Percentiles rank a stretch among this genome's conserved stretches.
Conservation (phyloP, 257 asterid genomes). For the Solanum bulbocastanum region DNA sequence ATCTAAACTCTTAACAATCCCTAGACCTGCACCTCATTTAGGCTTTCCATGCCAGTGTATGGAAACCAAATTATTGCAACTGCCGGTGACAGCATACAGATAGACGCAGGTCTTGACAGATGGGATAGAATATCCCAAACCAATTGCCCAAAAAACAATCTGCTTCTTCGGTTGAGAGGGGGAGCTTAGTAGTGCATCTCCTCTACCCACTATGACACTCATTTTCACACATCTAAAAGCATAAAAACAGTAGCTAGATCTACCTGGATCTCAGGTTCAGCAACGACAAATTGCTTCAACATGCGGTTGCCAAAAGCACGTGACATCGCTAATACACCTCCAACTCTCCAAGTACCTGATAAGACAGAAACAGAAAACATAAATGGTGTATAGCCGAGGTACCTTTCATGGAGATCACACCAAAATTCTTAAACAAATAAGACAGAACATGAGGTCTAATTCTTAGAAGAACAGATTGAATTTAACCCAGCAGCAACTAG, state of each 20-base stretch:
- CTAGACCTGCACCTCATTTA: neutral
- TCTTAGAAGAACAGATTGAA: neutral
- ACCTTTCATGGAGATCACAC: neutral
- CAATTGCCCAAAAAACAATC: neutral
- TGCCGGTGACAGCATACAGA: neutral
- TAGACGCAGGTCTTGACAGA: neutral
- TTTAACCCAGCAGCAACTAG: neutral
- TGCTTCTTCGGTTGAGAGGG: neutral
- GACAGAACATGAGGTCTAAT: neutral
- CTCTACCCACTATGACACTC: neutral
- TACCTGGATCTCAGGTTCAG: slow-evolving; percentile 99
- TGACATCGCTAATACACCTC: slow-evolving; percentile 98
- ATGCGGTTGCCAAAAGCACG: slow-evolving; percentile 99
- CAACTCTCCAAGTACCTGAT: slow-evolving; percentile 99
- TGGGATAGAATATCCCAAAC: neutral
- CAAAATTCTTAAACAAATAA: neutral
- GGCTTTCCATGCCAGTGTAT: neutral
- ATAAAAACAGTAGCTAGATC: neutral
- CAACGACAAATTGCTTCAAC: slow-evolving; percentile 92
- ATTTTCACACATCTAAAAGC: neutral
- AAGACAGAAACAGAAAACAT: neutral
- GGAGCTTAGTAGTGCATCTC: neutral
- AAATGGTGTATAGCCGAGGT: neutral
- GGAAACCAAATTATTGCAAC: neutral
- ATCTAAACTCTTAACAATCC: neutral